Conservation (phyloP, 371 early-diverging fungal species). For the Mortierella sp. region DNA sequence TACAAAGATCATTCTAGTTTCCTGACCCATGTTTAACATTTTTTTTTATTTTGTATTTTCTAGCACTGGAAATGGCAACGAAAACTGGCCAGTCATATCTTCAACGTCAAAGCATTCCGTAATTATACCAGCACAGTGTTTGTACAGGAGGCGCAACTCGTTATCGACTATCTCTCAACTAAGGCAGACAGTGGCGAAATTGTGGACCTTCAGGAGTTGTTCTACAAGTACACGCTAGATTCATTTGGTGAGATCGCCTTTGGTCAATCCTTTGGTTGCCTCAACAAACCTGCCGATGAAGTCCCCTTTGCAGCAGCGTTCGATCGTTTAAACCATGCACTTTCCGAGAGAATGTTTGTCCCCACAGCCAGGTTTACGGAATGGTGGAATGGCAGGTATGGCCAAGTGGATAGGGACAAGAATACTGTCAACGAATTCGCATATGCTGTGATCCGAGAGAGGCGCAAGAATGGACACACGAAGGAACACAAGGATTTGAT, state of each 20-base stretch:
- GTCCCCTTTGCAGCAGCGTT: conserved; percentile 68
- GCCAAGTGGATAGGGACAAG: conserved; percentile 23
- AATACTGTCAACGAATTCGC: conserved; percentile 60
- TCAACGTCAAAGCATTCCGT: conserved; percentile 78
- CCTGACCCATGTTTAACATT: no score
- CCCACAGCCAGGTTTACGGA: conserved; percentile 57
- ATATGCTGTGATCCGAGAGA: conserved; percentile 58
- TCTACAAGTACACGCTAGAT: conserved; percentile 64
- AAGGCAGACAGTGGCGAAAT: conserved; percentile 53
- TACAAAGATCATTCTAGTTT: background rate
- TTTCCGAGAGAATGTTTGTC: conserved; percentile 44
- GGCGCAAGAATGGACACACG: conserved; percentile 53
- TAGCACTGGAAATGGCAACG: conserved; percentile 75
- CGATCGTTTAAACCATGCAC: conserved; percentile 60
- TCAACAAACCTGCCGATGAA: conserved; percentile 38
- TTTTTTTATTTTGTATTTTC: background rate
- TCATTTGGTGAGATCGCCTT: conserved; percentile 65
- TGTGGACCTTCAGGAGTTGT: conserved; percentile 61
- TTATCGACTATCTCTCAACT: conserved; percentile 51
- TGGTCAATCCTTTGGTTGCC: conserved; percentile 56
- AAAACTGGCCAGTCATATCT: conserved; percentile 76
- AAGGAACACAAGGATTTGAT: conserved; percentile 63
- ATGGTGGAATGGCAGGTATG: conserved; percentile 37
- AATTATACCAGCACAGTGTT: conserved; percentile 60
- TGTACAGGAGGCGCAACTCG: conserved; percentile 57